Percentiles rank a stretch among this genome's conserved stretches.
These are phyloP conservation scores for Starmerella roubikii DNA, from an alignment of 805 yeast genomes.

Conservation along the genomic window DNA sequence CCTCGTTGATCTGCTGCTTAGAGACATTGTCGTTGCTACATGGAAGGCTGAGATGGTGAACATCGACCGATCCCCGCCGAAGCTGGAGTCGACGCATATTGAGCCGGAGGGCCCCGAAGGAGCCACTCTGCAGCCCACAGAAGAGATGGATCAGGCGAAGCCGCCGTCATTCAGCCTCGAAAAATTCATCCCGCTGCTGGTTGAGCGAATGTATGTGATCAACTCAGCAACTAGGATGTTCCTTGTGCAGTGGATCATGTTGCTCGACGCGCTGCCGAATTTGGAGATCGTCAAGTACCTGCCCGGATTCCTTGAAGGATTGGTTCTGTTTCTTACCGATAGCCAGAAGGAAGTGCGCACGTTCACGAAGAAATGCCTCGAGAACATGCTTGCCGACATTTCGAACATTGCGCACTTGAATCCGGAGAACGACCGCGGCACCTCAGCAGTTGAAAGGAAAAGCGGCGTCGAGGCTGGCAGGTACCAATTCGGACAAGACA, in stretches of 20 bases:
- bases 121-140: slow-evolving; percentile 6
- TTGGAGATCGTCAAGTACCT: slow-evolving; percentile 73
- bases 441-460: background rate
- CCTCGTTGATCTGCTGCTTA: slow-evolving; percentile 72
- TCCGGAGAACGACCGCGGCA: slow-evolving; percentile 17
- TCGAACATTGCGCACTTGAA: slow-evolving; percentile 58
- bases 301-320: slow-evolving; percentile 79
- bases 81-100: slow-evolving; percentile 42
- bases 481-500: slow-evolving; percentile 67
- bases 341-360: slow-evolving; percentile 76
- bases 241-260: slow-evolving; percentile 81
- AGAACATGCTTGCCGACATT: slow-evolving; percentile 65
- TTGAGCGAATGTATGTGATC: slow-evolving; percentile 80
- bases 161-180: slow-evolving; percentile 53
- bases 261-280: slow-evolving; percentile 87
- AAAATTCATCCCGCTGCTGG: slow-evolving; percentile 77
- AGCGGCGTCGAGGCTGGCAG: slow-evolving; percentile 12
- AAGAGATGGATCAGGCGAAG: background rate
- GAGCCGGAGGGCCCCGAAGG: slow-evolving; percentile 17
- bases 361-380: slow-evolving; percentile 67
- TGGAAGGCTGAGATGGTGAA: slow-evolving; percentile 77
- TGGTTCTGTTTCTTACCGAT: slow-evolving; percentile 66
- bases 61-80: slow-evolving; percentile 38
- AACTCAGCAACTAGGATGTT: slow-evolving; percentile 89
- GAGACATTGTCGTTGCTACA: slow-evolving; percentile 89